Evolutionary conservation across 2,329 filamentous ascomycete species (phyloP), one percentile per base, ranked within the genome.

Genomic region (Talaromyces funiculosus): DNA sequence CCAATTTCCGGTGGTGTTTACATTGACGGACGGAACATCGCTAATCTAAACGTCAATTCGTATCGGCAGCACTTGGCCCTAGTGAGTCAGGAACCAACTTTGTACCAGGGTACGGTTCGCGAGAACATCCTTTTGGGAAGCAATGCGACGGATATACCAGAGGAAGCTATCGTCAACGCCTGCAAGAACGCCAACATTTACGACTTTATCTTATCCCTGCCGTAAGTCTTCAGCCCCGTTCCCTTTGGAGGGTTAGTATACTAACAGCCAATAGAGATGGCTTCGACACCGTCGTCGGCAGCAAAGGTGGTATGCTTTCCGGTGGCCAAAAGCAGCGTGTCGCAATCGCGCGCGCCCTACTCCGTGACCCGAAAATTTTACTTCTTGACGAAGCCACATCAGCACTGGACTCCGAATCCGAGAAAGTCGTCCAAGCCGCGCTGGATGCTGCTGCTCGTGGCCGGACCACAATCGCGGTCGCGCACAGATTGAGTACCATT

Each of bases 291-390:
- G 71, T 92, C 2, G 92, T 96, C 31, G 93, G 94, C 29, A 90
- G 84, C 72, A 96, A 96, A 77, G 94, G 93, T 47, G 83, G 86
- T 16, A 84, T 97, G 71, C 78, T 96, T 16, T 92, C 88, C 1
- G 93, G 94, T 59, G 94, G 93, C 0, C 94, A 97, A 75, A 96
- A 96, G 72, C 93, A 97, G 75, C 89, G 94, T 62, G 87, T 97
- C 37, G 93, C 92, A 54, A 97, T 97, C 71, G 93, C 94, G 3
- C 86, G 93, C 4, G 94, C 93, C 0, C 80, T 97, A 12, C 86
- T 97, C 43, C 88, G 93, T n/a, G 86, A 96, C 68, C 93, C 94
- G 7, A 92, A 90, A 75, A 86, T 97, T 62, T 78, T 97, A 3
- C 82, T 94, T 0, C 82, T 95, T 0, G 90, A 94, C 68, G 90